Conservation (phyloP, 2,329 filamentous ascomycete species). For the Acephala macrosclerotiorum region DNA sequence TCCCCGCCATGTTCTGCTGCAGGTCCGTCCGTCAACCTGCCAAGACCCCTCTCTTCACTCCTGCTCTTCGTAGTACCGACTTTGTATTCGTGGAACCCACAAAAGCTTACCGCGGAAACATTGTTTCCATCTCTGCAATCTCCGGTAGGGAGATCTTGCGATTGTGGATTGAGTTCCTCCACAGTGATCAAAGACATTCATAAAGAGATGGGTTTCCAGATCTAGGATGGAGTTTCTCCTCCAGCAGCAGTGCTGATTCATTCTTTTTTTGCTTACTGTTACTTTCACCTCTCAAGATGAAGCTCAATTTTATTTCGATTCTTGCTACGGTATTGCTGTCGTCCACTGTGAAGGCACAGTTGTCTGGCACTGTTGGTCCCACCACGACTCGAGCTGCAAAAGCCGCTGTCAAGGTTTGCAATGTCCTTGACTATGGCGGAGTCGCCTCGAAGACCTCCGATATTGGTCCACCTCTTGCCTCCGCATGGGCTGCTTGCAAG, state of each 20-base stretch:
- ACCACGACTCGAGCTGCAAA: slow-evolving; percentile 37
- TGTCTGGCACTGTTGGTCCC: slow-evolving; percentile 38
- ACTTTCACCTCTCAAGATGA: neutral
- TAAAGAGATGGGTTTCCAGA: neutral
- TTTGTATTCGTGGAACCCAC: slow-evolving; percentile 7
- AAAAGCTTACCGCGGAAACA: neutral
- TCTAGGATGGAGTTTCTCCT: neutral
- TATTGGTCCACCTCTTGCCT: slow-evolving; percentile 7
- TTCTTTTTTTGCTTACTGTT: neutral
- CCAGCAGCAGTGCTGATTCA: neutral
- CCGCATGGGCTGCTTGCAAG: slow-evolving; percentile 10
- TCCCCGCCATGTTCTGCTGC: slow-evolving; percentile 1
- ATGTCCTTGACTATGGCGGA: slow-evolving; percentile 55
- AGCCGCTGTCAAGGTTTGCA: slow-evolving; percentile 46
- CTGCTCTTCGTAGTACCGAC: neutral
- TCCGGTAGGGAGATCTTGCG: neutral
- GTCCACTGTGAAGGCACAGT: slow-evolving; percentile 26
- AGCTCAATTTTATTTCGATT: neutral
- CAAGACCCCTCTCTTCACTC: neutral
- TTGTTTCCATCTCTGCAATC: neutral
- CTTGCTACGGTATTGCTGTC: neutral
- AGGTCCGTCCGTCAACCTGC: neutral
- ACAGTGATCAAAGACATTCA: neutral
- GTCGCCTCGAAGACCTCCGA: slow-evolving; percentile 35
- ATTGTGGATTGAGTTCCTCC: neutral